Evolutionary conservation across 2,329 filamentous ascomycete genomes (phyloP).

Genomic region (Coccinonectria pachysandricola): DNA sequence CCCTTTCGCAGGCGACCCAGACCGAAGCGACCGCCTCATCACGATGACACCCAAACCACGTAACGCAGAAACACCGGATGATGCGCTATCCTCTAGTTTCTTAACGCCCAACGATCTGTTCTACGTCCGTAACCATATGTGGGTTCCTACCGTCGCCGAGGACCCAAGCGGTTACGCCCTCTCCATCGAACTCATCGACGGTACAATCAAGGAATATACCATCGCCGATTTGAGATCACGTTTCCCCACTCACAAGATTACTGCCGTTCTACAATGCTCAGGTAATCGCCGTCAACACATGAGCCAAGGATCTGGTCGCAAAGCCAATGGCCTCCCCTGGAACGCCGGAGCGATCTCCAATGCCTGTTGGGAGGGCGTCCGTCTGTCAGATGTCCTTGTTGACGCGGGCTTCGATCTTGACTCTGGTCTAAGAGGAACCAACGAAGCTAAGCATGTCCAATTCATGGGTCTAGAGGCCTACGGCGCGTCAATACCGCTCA

Average conservation of each 20-base stretch:
- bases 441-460: constrained; percentile 40
- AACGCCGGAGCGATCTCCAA: constrained; percentile 49
- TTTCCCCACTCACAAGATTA: constrained; percentile 41
- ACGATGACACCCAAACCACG: constrained; percentile 45
- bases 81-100: constrained; percentile 38
- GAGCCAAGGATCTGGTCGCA: constrained; percentile 33
- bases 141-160: constrained; percentile 40
- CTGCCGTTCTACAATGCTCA: constrained; percentile 48
- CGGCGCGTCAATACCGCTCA: constrained; percentile 49
- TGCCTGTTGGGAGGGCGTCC: constrained; percentile 48
- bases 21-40: constrained; percentile 39
- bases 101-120: constrained; percentile 46
- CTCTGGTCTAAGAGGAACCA: constrained; percentile 25
- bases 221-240: constrained; percentile 41
- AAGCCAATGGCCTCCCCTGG: constrained; percentile 51
- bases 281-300: constrained; percentile 51
- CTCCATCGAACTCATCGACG: constrained; percentile 46
- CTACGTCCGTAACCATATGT: constrained; percentile 54
- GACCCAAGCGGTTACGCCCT: constrained; percentile 33
- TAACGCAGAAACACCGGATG: constrained; percentile 49
- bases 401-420: constrained; percentile 42
- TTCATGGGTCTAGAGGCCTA: constrained; percentile 52
- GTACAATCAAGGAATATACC: constrained; percentile 41
- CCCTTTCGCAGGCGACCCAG: constrained; percentile 45
- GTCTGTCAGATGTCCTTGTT: constrained; percentile 42